phyloP scores from a whole-genome alignment of 345 rosid genomes.

The Balakata baccata region DNA sequence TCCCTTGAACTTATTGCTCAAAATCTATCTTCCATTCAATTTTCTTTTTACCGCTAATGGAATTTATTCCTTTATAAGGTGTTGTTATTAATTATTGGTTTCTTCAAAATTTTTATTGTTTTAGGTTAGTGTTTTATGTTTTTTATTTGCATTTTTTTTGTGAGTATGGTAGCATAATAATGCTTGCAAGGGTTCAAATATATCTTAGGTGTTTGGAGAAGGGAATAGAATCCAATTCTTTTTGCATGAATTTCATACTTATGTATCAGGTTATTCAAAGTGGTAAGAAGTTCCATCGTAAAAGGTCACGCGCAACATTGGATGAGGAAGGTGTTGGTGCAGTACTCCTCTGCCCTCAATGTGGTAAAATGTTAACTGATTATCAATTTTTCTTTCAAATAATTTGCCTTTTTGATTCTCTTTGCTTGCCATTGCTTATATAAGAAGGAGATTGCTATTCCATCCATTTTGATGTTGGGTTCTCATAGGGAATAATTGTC shows the following conservation, averaged over 20 bases:
- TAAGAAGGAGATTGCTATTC: neutral
- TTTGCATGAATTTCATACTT: neutral
- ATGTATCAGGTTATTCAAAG: conserved; percentile 53
- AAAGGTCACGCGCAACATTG: conserved; percentile 33
- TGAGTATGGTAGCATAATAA: neutral
- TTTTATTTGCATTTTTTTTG: neutral
- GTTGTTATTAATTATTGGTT: neutral
- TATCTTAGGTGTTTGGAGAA: neutral
- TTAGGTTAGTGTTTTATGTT: neutral
- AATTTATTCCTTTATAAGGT: neutral
- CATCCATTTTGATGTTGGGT: neutral
- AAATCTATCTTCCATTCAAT: neutral
- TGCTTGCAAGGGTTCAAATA: neutral
- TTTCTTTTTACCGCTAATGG: neutral
- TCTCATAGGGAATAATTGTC: neutral
- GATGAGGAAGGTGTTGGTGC: conserved; percentile 43
- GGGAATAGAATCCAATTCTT: neutral
- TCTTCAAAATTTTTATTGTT: neutral
- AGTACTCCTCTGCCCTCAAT: conserved; percentile 64
- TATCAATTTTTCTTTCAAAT: neutral
- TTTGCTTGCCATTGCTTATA: neutral
- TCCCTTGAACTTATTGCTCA: neutral
- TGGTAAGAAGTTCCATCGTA: conserved; percentile 46
- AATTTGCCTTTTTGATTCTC: too few species aligned
- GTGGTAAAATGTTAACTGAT: conserved; percentile 50